Conservation (phyloP, 306 rosid species). For the Rosa multiflora region DNA sequence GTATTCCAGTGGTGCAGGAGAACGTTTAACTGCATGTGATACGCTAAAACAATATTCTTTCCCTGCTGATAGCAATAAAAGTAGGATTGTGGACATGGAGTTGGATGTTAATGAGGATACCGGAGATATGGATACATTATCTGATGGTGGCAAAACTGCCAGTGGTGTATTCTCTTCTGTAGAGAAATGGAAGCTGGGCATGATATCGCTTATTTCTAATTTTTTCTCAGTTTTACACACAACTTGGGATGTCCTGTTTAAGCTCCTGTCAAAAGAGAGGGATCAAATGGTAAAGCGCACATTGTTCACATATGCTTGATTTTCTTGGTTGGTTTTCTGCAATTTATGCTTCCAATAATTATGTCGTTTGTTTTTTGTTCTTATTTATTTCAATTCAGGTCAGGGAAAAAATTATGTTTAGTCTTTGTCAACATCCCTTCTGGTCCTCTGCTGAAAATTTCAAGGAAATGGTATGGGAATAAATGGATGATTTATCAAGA, state of each 20-base stretch:
- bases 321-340: background rate
- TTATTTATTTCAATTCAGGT: constrained; percentile 48
- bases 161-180: constrained; percentile 41
- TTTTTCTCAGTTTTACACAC: constrained; percentile 62
- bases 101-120: constrained; percentile 73
- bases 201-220: constrained; percentile 58
- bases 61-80: constrained; percentile 43
- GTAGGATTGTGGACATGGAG: constrained; percentile 75
- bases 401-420: constrained; percentile 53
- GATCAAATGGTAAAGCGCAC: constrained; percentile 57
- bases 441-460: constrained; percentile 67
- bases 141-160: constrained; percentile 38
- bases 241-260: constrained; percentile 72
- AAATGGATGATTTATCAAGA: constrained; percentile 14
- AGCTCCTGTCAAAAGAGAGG: constrained; percentile 59
- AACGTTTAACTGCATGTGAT: constrained; percentile 44
- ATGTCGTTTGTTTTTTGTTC: constrained; percentile 6
- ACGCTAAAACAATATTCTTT: constrained; percentile 29
- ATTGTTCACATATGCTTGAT: constrained; percentile 13
- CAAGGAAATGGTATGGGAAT: constrained; percentile 58
- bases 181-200: constrained; percentile 66
- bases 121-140: constrained; percentile 52
- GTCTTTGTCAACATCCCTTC: constrained; percentile 67
- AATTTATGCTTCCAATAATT: constrained; percentile 14
- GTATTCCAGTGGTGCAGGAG: constrained; percentile 45